Evolutionary conservation across 2,329 filamentous ascomycete genomes (phyloP).

Genomic region (Claviceps africana): DNA sequence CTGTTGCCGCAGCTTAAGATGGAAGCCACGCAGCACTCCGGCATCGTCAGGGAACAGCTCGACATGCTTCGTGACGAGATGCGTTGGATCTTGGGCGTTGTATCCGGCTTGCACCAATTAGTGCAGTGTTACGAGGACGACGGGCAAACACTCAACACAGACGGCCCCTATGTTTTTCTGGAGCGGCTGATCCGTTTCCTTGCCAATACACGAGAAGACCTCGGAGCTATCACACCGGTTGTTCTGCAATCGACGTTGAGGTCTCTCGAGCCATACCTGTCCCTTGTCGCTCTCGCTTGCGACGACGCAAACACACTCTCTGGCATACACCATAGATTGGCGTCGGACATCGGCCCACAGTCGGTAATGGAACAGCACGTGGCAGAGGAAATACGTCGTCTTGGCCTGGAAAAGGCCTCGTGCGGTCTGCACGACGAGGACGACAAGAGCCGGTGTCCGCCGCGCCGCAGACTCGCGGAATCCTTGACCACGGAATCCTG

Average conservation of each 20-base stretch:
- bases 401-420: background rate
- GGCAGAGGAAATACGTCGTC: background rate
- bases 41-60: background rate
- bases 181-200: background rate
- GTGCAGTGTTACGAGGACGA: background rate
- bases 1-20: background rate
- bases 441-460: background rate
- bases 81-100: background rate
- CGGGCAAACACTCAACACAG: background rate
- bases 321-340: background rate
- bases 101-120: background rate
- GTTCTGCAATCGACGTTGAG: no score
- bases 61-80: background rate
- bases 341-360: background rate
- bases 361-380: background rate
- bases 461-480: background rate
- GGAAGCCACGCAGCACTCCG: background rate
- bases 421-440: background rate
- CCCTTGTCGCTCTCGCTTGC: background rate
- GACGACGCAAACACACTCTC: background rate
- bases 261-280: background rate
- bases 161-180: background rate
- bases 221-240: background rate
- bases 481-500: background rate
- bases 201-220: background rate